Base-by-base conservation (phyloP, 108 stramenopile species). In the Phaeodactylum tricornutum region DNA sequence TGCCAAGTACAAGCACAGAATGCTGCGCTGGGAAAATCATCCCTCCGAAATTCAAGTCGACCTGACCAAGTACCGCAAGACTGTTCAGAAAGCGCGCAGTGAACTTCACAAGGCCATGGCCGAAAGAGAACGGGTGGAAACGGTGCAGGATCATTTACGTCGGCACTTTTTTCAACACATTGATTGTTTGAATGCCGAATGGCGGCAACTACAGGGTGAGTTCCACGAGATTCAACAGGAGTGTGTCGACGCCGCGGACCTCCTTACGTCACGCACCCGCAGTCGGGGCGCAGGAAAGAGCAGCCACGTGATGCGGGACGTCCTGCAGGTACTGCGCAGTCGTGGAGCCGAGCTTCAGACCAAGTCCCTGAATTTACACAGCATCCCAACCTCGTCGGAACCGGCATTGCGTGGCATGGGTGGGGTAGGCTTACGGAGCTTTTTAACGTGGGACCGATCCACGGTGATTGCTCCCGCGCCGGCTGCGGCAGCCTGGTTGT, bases 21-120 rank as follows among this genome's bases (percentile, higher is more conserved):
- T 92, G 67, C 56, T 69, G 32, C 61, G 89, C 42, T 92, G 89
- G 89, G 82, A 92, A 53, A 64, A 62, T 22, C 48, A 79, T 21
- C 89, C 89, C 12, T 50, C 71, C 19, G 85, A 84, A 37, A 71
- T 92, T 9, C 82, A 84, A 39, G 59, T 63, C 12, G 85, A 92
- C 42, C 55, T 92, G 39, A 62, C 50, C 36, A 84, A 66, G 27
- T 92, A 92, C 53, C 63, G 77, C 4, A 75, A 78, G 53, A 92
- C 89, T 3, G 89, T 92, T 0, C 58, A 72, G 26, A 48, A 69
- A 9, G 87, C 89, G 1, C 69, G 80, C 23, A 54, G 75, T 48
- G 84, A 86, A 40, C 48, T 92, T 3, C 60, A 69, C 24, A 65
- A 64, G 14, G 79, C 72, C 0, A 62, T 79, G 37, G 45, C 47